Percentiles rank a stretch among this genome's conserved stretches.
These are phyloP conservation scores for Ceratocystis huliohia DNA, from an alignment of 2,329 filamentous ascomycete genomes.

Conservation along the genomic window DNA sequence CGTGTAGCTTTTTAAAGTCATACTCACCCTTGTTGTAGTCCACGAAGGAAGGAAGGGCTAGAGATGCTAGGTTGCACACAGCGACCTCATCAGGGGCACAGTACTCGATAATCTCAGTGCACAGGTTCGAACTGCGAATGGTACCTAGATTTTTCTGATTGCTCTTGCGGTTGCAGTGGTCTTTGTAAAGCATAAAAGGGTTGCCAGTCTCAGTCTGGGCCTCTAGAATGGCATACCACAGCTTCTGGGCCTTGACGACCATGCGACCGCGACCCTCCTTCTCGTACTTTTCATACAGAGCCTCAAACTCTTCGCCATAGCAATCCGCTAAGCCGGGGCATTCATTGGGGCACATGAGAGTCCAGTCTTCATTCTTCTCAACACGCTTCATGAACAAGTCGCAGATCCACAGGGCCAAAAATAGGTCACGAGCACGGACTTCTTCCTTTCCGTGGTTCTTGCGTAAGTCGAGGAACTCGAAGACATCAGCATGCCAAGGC, in stretches of 20 bases:
- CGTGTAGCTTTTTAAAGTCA: slow-evolving; percentile 93
- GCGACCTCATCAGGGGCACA: slow-evolving; percentile 94
- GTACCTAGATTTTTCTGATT: slow-evolving; percentile 99
- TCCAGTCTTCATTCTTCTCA: slow-evolving; percentile 93
- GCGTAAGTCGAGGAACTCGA: slow-evolving; percentile 90
- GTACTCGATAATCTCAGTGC: slow-evolving; percentile 98
- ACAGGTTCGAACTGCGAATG: slow-evolving; percentile 96
- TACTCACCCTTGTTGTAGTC: slow-evolving; percentile 75
- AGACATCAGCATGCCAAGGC: slow-evolving; percentile 97
- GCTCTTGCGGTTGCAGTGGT: slow-evolving; percentile 95
- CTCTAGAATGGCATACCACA: slow-evolving; percentile 97
- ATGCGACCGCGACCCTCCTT: slow-evolving; percentile 72
- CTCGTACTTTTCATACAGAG: slow-evolving; percentile 88
- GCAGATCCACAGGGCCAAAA: slow-evolving; percentile 95
- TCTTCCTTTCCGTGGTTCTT: slow-evolving; percentile 99
- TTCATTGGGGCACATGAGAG: slow-evolving; percentile 95
- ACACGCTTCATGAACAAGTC: slow-evolving; percentile 99
- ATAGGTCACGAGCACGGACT: slow-evolving; percentile 88
- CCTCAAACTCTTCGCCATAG: slow-evolving; percentile 95
- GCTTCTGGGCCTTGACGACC: slow-evolving; percentile 93
- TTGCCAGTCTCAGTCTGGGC: slow-evolving; percentile 98
- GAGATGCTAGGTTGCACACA: slow-evolving; percentile 92
- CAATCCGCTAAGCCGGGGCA: slow-evolving; percentile 89
- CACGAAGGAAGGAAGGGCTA: slow-evolving; percentile 82
- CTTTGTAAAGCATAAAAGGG: slow-evolving; percentile 99